A percentile compares a stretch with the other conserved stretches of the same genome.
phyloP scores from a whole-genome alignment of 2,329 filamentous ascomycete genomes.

The Eutypella sp. region DNA sequence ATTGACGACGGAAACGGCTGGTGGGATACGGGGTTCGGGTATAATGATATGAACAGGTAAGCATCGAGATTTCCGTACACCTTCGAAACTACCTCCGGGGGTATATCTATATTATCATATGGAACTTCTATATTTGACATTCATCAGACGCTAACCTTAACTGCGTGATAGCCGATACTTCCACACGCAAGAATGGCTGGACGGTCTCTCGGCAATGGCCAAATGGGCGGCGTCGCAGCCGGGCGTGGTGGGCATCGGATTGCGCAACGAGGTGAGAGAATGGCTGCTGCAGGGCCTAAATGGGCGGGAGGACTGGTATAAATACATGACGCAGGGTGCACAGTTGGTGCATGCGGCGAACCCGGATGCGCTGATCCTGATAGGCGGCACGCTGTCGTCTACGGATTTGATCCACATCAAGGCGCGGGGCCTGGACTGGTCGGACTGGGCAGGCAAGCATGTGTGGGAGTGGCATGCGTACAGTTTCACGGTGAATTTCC shows the following conservation, averaged over 20 bases:
- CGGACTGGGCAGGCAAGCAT: slow-evolving; percentile 44
- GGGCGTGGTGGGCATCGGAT: slow-evolving; percentile 49
- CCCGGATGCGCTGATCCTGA: slow-evolving; percentile 46
- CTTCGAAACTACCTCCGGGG: no score
- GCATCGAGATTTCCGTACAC: no score
- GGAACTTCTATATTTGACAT: no score
- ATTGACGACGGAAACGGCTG: slow-evolving; percentile 54
- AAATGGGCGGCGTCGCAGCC: slow-evolving; percentile 40
- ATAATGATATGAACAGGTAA: slow-evolving; percentile 40
- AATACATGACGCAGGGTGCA: slow-evolving; percentile 42
- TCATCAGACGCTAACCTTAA: no score
- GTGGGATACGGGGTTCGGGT: slow-evolving; percentile 49
- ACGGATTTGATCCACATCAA: slow-evolving; percentile 47
- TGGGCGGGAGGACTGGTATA: slow-evolving; percentile 45
- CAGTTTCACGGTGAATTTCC: slow-evolving; percentile 47
- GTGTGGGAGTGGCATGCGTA: slow-evolving; percentile 59
- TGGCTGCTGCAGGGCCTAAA: slow-evolving; percentile 41
- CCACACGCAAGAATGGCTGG: slow-evolving; percentile 48
- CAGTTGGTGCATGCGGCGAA: slow-evolving; percentile 45
- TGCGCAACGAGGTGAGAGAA: slow-evolving; percentile 54
- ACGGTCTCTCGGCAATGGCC: slow-evolving; percentile 47
- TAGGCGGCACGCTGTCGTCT: slow-evolving; percentile 49
- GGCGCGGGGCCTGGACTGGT: slow-evolving; percentile 36
- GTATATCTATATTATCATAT: no score
- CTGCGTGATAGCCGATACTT: slow-evolving; percentile 49